Evolutionary conservation across 2,329 filamentous ascomycete species (phyloP).

Genomic region (Exophiala dermatitidis): DNA sequence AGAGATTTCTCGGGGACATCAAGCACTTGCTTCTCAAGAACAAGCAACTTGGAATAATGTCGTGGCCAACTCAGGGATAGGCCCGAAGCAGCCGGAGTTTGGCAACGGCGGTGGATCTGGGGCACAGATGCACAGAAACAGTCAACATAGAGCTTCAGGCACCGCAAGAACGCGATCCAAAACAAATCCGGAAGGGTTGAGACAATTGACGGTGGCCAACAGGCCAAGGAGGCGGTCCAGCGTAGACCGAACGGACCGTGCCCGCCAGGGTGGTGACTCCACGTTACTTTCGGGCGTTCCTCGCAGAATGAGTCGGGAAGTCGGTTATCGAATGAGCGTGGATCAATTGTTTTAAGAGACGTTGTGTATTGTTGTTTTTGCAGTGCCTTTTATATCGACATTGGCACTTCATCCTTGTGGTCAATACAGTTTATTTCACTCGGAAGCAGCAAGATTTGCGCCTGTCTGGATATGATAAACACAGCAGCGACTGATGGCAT

Average conservation of each 20-base stretch:
- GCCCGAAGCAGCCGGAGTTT: neutral
- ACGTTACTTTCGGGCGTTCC: neutral
- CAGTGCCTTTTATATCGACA: too few species aligned
- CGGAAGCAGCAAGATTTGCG: too few species aligned
- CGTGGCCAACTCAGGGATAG: neutral
- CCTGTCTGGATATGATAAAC: too few species aligned
- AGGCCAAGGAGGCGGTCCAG: neutral
- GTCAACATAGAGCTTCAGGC: neutral
- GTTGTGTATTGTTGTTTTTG: neutral
- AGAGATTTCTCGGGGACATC: neutral
- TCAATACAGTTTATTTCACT: too few species aligned
- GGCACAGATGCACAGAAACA: neutral
- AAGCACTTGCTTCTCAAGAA: neutral
- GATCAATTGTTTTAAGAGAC: neutral
- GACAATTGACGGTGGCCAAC: neutral
- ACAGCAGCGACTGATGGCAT: too few species aligned
- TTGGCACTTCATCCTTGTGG: too few species aligned
- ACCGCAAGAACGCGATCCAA: neutral
- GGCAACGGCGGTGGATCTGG: neutral
- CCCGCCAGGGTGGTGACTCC: neutral
- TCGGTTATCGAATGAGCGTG: neutral
- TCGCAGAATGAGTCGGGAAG: neutral
- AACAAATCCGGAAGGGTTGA: neutral
- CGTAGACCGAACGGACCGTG: neutral
- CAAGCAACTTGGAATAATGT: neutral